These are phyloP conservation scores for Sporothrix brasiliensis DNA, from an alignment of 2,329 filamentous ascomycete genomes.

Conservation along the genomic window DNA sequence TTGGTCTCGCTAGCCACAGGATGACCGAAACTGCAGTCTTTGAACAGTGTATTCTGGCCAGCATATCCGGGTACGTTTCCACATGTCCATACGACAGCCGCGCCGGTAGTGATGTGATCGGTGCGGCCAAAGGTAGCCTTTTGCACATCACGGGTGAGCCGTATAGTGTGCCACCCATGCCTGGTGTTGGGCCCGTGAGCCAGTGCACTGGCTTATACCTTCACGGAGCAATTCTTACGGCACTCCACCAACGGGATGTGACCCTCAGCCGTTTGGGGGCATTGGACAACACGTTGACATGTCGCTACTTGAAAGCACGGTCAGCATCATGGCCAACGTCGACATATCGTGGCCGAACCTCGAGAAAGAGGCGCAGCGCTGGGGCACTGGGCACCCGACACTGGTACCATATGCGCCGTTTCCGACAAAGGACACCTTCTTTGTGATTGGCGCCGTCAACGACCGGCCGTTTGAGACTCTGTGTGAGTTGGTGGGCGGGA, in stretches of 20 bases:
- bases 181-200: conserved; percentile 30
- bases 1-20: too few relatives aligned
- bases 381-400: conserved; percentile 16
- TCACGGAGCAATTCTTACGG: conserved; percentile 32
- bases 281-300: conserved; percentile 31
- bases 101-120: conserved; percentile 32
- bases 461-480: conserved; percentile 26
- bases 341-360: conserved; percentile 32
- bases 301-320: conserved; percentile 32
- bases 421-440: not conserved
- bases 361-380: conserved; percentile 27
- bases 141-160: conserved; percentile 32
- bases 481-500: not conserved
- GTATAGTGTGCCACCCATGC: conserved; percentile 21
- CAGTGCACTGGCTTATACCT: conserved; percentile 31
- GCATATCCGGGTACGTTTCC: conserved; percentile 29
- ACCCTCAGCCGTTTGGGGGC: conserved; percentile 22
- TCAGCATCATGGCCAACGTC: conserved; percentile 32
- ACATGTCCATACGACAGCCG: conserved; percentile 27
- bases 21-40: too few relatives aligned
- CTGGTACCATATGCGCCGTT: conserved; percentile 19
- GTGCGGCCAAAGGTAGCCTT: conserved; percentile 30
- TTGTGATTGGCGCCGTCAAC: conserved; percentile 25
- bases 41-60: conserved; percentile 30
- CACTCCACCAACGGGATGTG: conserved; percentile 23